Conservation (phyloP, 2,329 filamentous ascomycete species). For the Grosmannia huntii region DNA sequence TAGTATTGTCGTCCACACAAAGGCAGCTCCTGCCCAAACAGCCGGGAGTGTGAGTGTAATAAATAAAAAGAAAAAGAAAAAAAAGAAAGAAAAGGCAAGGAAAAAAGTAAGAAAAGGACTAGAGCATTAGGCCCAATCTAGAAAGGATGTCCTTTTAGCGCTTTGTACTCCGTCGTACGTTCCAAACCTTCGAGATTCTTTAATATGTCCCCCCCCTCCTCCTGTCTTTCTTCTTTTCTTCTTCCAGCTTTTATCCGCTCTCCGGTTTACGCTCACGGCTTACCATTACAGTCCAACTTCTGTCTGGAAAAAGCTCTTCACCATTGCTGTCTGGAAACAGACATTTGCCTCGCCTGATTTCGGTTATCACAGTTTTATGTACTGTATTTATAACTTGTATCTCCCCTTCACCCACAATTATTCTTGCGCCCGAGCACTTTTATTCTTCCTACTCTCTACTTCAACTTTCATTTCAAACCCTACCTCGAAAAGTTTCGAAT, state of each 20-base stretch:
- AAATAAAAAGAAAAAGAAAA: neutral
- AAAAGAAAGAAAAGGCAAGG: neutral
- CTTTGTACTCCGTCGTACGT: neutral
- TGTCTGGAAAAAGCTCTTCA: neutral
- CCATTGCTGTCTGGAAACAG: neutral
- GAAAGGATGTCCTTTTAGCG: neutral
- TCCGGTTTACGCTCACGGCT: slow-evolving; percentile 10
- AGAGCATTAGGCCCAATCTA: neutral
- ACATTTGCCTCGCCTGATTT: neutral
- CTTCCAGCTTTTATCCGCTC: neutral
- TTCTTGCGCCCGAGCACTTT: too few relatives aligned
- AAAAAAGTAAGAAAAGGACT: neutral
- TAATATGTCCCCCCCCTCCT: neutral
- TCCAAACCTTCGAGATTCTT: neutral
- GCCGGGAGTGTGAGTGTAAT: neutral
- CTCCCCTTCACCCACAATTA: neutral
- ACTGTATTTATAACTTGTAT: neutral
- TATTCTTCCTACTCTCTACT: too few relatives aligned
- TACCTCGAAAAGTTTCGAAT: too few relatives aligned
- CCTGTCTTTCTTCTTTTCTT: neutral
- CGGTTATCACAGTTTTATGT: neutral
- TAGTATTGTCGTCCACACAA: neutral
- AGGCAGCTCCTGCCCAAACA: neutral
- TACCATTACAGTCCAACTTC: neutral
- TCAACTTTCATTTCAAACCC: too few relatives aligned